A percentile compares a stretch with the other conserved stretches of the same genome.
Conservation (phyloP, 108 stramenopile genomes). For the Cyclotella cryptica region DNA sequence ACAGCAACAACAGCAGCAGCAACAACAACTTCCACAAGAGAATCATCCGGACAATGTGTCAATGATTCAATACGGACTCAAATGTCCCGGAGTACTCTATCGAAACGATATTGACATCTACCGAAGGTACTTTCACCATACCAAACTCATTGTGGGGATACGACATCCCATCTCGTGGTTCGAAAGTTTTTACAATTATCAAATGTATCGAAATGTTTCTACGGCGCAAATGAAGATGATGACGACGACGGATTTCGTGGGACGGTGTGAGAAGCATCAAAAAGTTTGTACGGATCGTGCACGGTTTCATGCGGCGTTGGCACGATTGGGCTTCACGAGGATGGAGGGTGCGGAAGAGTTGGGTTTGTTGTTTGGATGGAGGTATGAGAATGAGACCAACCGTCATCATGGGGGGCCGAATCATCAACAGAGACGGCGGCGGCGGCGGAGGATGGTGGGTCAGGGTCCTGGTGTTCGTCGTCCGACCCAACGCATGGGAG, state of each 20-base stretch:
- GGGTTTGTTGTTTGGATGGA: constrained; percentile 32
- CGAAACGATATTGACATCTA: constrained; percentile 34
- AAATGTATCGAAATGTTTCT: constrained; percentile 58
- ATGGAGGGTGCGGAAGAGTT: constrained; percentile 46
- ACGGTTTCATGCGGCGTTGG: constrained; percentile 67
- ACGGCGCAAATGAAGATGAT: constrained; percentile 19
- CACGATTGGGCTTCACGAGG: constrained; percentile 49
- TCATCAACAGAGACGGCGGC: background rate
- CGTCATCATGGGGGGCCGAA: background rate
- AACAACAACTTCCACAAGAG: too few species aligned
- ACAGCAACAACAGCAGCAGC: too few species aligned
- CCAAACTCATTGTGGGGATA: constrained; percentile 74
- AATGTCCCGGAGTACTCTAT: constrained; percentile 58
- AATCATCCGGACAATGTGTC: too few species aligned
- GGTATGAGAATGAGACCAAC: constrained; percentile 8
- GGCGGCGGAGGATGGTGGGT: too few species aligned
- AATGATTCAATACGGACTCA: constrained; percentile 36
- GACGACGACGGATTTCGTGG: constrained; percentile 21
- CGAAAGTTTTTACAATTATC: constrained; percentile 80
- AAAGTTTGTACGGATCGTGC: constrained; percentile 74
- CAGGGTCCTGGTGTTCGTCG: too few species aligned
- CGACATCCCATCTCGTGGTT: constrained; percentile 85
- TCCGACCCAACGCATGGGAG: too few species aligned
- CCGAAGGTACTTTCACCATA: constrained; percentile 49
- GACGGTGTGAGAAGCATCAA: constrained; percentile 35